Base-by-base conservation (phyloP, 2,329 filamentous ascomycete genomes). In the Colletotrichum phormii region DNA sequence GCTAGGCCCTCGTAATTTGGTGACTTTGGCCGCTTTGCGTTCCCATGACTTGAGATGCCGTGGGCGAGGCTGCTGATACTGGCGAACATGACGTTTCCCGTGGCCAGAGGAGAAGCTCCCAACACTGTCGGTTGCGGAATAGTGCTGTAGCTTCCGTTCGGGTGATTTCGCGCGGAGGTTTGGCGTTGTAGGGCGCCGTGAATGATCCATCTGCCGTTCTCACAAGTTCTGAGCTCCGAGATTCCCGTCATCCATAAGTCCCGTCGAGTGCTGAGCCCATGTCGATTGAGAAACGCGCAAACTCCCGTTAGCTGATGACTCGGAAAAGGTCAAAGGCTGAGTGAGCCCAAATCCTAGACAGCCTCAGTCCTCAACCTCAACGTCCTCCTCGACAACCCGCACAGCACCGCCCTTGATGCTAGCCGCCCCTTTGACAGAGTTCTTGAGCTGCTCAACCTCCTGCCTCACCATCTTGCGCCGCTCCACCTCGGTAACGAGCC, bases 401-500 rank as follows among this genome's bases (percentile, higher is more conserved):
- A 88, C 82, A 2, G 79, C 82, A 0, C 81, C 84, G 1, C 80
- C 83, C 76, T 84, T 86, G 35, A 49, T 9, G 31, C 24, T 9
- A 5, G 79, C 82, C 1, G 80, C 84, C 0, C 81, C 83, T 76
- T 84, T 86, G 62, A 57, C 51, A 35, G 62, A 46, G 51, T 57
- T 60, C 75, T 82, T 85, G 4, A 78, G 76, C 53, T 82, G 81
- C 46, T 84, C 83, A 3, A 80, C 81, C 33, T 85, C 82, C 62
- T 78, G 79, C 69, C 80, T 78, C 3, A 78, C 77, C 62, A 83
- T 81, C 75, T 88, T 89, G 77, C 90, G 85, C 80, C 90, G 89
- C 79, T 93, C 92, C 22, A 91, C 89, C 77, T 97, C 94, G 0
- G 87, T 87, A 5, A 97, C 91, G 66, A 97, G 82, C 15, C 90